phyloP scores from a whole-genome alignment of 305 asterid species.

The Stenogyne calaminthoides region DNA sequence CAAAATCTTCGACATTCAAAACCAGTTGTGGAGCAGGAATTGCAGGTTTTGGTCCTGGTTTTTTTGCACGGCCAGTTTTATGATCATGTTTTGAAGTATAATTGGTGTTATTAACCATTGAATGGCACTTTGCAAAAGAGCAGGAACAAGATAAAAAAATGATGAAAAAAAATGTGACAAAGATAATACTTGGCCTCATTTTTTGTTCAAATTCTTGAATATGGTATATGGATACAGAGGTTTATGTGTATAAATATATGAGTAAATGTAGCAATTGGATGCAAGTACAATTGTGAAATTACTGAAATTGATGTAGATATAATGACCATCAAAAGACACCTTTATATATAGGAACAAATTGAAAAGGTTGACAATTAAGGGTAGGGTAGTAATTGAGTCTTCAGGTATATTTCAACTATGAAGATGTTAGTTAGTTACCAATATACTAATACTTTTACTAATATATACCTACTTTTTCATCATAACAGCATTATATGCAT shows the following conservation, averaged over 20 bases:
- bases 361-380: conserved; percentile 25
- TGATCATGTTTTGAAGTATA: conserved; percentile 6
- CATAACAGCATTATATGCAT: conserved; percentile 11
- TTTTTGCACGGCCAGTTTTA: conserved; percentile 14
- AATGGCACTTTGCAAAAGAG: conserved; percentile 28
- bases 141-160: conserved; percentile 35
- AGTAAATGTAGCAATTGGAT: not conserved
- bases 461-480: not conserved
- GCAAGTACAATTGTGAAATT: not conserved
- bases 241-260: not conserved
- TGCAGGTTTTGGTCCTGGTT: not conserved
- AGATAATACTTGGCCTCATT: conserved; percentile 35
- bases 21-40: conserved; percentile 4
- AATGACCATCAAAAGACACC: conserved; percentile 5
- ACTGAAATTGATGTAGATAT: not conserved
- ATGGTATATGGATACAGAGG: not conserved
- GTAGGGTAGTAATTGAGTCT: conserved; percentile 28
- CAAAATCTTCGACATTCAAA: conserved; percentile 60
- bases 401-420: conserved; percentile 52
- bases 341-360: conserved; percentile 17
- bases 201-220: not conserved
- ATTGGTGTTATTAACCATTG: not conserved
- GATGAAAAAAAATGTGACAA: conserved; percentile 29
- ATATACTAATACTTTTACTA: conserved; percentile 10
- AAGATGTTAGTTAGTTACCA: conserved; percentile 27